Evolutionary conservation across 345 rosid species (phyloP).

Genomic region (Arabidopsis suecica): DNA sequence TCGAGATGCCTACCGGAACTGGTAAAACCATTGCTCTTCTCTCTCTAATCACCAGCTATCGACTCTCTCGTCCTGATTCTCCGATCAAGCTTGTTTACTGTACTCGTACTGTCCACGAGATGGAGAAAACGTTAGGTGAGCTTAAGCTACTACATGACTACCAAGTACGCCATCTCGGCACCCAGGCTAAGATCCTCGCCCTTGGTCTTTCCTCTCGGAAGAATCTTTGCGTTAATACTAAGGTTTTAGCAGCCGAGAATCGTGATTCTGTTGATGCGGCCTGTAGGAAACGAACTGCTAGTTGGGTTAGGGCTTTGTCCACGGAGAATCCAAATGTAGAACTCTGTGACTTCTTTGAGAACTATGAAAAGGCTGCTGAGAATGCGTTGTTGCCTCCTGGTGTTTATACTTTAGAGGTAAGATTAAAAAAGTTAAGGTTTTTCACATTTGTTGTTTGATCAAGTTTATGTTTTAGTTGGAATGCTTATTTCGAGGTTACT

Average conservation of each 20-base stretch:
- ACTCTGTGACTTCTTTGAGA: constrained; percentile 86
- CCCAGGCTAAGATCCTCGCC: constrained; percentile 76
- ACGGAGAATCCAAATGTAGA: constrained; percentile 74
- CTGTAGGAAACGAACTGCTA: constrained; percentile 89
- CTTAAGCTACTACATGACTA: constrained; percentile 76
- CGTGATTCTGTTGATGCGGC: constrained; percentile 97
- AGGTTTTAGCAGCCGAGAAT: constrained; percentile 80
- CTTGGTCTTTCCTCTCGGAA: constrained; percentile 86
- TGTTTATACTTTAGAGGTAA: constrained; percentile 90
- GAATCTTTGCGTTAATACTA: constrained; percentile 85
- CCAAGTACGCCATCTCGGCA: constrained; percentile 70
- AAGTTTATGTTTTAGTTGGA: not conserved
- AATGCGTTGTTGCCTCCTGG: constrained; percentile 88
- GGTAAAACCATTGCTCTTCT: constrained; percentile 96
- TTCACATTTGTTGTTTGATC: not conserved
- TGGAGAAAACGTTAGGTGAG: constrained; percentile 97
- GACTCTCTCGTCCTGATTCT: constrained; percentile 67
- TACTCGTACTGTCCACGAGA: constrained; percentile 97
- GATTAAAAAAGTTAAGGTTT: not conserved
- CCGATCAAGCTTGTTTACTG: constrained; percentile 90
- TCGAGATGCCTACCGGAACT: constrained; percentile 99
- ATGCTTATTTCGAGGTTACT: not conserved
- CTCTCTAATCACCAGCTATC: constrained; percentile 89
- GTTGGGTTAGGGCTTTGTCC: constrained; percentile 85
- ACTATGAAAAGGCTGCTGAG: constrained; percentile 80